Conservation (phyloP, 2,329 filamentous ascomycete genomes). For the Aspergillus aculeatus region DNA sequence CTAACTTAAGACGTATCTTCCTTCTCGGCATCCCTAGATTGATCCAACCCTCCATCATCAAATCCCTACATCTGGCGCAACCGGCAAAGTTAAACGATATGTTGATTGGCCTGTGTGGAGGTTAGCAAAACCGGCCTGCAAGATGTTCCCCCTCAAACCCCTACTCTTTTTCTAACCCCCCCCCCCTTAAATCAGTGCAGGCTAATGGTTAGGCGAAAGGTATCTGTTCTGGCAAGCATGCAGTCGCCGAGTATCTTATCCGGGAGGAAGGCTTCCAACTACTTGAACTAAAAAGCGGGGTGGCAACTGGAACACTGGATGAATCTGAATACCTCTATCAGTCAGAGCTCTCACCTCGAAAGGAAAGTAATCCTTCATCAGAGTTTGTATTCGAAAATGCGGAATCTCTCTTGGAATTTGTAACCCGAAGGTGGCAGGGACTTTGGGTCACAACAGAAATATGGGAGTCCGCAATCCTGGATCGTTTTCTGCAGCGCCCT, state of each 20-base stretch:
- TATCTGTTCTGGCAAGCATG: slow-evolving; percentile 89
- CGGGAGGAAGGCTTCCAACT: slow-evolving; percentile 78
- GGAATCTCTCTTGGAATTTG: slow-evolving; percentile 74
- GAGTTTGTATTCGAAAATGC: slow-evolving; percentile 57
- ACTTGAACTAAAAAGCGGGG: slow-evolving; percentile 57
- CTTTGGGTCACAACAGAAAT: slow-evolving; percentile 87
- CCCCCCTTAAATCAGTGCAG: neutral
- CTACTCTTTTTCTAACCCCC: neutral
- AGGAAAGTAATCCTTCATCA: slow-evolving; percentile 18
- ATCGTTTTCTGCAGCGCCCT: slow-evolving; percentile 73
- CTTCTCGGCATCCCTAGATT: neutral
- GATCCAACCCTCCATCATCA: neutral
- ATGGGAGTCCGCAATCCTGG: slow-evolving; percentile 68
- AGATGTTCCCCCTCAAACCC: neutral
- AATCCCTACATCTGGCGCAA: neutral
- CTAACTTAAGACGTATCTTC: neutral
- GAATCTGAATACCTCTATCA: slow-evolving; percentile 29
- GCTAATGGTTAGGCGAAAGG: slow-evolving; percentile 51
- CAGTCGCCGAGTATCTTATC: slow-evolving; percentile 83
- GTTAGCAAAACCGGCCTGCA: slow-evolving; percentile 31
- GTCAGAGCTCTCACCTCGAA: slow-evolving; percentile 23
- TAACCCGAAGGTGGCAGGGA: slow-evolving; percentile 78
- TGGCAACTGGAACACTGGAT: slow-evolving; percentile 24
- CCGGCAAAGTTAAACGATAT: slow-evolving; percentile 34
- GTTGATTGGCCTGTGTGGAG: slow-evolving; percentile 53